Conservation (phyloP, 345 rosid species). For the Erysimum cheiranthoides region DNA sequence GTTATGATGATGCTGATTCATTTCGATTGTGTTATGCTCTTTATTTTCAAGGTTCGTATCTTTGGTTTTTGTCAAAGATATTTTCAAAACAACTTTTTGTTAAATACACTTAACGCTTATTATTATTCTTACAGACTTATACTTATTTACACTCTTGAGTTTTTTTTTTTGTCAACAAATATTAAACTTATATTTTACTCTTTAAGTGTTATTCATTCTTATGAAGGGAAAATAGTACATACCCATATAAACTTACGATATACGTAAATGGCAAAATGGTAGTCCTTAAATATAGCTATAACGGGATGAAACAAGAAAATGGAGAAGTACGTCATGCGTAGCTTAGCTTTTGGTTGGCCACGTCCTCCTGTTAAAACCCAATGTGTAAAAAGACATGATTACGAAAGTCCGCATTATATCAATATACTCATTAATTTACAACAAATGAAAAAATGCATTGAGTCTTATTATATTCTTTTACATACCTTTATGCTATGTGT, state of each 20-base stretch:
- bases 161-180: too few species aligned
- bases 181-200: too few species aligned
- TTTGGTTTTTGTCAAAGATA: background rate
- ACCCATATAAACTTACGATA: background rate
- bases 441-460: background rate
- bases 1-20: background rate
- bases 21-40: background rate
- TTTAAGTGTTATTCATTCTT: too few species aligned
- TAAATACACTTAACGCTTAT: too few species aligned
- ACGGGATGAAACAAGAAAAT: background rate
- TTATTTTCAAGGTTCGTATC: background rate
- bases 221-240: background rate
- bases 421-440: background rate
- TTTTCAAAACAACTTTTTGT: too few species aligned
- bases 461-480: background rate
- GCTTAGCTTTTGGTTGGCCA: background rate
- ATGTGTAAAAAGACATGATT: slow-evolving; percentile 1
- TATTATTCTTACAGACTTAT: background rate
- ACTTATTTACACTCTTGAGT: too few species aligned
- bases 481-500: background rate
- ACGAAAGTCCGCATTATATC: background rate
- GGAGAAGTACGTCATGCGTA: background rate
- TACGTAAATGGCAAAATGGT: background rate
- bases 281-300: slow-evolving; percentile 8
- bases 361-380: background rate